Evolutionary conservation across 1,284 basidiomycete species (phyloP).

Genomic region (Tranzscheliella williamsii): DNA sequence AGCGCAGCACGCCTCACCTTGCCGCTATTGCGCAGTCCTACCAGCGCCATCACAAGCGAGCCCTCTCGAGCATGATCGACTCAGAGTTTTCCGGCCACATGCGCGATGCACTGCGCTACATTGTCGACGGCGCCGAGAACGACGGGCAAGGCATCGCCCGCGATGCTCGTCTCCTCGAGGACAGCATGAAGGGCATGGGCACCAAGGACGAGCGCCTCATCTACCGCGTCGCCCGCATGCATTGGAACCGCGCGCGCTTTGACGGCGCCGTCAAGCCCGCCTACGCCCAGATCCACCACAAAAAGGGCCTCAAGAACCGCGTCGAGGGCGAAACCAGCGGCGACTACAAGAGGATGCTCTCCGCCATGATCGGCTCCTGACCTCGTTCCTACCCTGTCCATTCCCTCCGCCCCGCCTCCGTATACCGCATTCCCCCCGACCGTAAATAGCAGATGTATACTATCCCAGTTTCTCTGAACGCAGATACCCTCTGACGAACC

Average conservation of each 20-base stretch:
- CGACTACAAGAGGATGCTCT: slow-evolving; percentile 50
- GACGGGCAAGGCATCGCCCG: slow-evolving; percentile 52
- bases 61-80: slow-evolving; percentile 51
- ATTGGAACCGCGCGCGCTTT: slow-evolving; percentile 55
- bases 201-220: slow-evolving; percentile 52
- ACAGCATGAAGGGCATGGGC: slow-evolving; percentile 57
- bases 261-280: slow-evolving; percentile 53
- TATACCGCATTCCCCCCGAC: too few relatives aligned
- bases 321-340: slow-evolving; percentile 53
- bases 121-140: slow-evolving; percentile 55
- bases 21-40: slow-evolving; percentile 54
- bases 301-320: slow-evolving; percentile 46
- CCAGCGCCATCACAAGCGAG: slow-evolving; percentile 29
- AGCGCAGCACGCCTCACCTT: slow-evolving; percentile 51
- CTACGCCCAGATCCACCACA: slow-evolving; percentile 52
- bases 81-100: slow-evolving; percentile 57
- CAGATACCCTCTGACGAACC: too few relatives aligned
- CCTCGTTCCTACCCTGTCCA: too few relatives aligned
- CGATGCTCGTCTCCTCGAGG: slow-evolving; percentile 56
- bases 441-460: too few relatives aligned
- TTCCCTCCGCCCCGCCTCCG: background rate
- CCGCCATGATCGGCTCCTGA: slow-evolving; percentile 42
- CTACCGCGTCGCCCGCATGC: slow-evolving; percentile 47
- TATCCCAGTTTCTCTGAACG: too few relatives aligned
- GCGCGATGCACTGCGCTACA: slow-evolving; percentile 51